phyloP scores from a whole-genome alignment of 208 protist species.

The Trypanosoma lewisi region DNA sequence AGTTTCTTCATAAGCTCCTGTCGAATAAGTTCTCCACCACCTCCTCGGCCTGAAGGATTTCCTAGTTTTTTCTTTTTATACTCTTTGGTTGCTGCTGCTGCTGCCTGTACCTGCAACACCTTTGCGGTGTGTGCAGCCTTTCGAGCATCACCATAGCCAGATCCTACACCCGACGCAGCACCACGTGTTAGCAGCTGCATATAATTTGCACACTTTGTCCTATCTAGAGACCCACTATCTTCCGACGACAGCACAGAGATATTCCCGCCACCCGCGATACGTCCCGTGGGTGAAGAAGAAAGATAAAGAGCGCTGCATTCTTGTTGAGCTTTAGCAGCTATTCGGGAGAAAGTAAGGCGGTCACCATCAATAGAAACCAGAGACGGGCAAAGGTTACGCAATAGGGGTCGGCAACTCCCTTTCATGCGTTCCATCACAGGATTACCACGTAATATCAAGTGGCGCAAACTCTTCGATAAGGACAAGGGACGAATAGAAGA shows the following conservation, averaged over 20 bases:
- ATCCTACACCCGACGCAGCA: slow-evolving; percentile 30
- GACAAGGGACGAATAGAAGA: slow-evolving; percentile 66
- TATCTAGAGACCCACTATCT: neutral
- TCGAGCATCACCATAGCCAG: slow-evolving; percentile 57
- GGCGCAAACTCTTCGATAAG: slow-evolving; percentile 54
- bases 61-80: slow-evolving; percentile 24
- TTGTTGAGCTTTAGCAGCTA: slow-evolving; percentile 37
- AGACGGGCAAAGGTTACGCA: slow-evolving; percentile 85
- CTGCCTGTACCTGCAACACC: slow-evolving; percentile 27
- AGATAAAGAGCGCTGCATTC: slow-evolving; percentile 31
- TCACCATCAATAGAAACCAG: slow-evolving; percentile 64
- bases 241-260: neutral
- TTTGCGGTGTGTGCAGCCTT: slow-evolving; percentile 34
- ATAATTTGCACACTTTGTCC: slow-evolving; percentile 39
- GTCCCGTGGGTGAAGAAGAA: slow-evolving; percentile 17
- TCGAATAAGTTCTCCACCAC: slow-evolving; percentile 38
- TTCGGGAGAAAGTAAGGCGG: slow-evolving; percentile 44
- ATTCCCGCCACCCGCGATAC: neutral
- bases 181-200: slow-evolving; percentile 73
- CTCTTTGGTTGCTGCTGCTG: slow-evolving; percentile 17
- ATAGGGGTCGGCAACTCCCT: slow-evolving; percentile 33
- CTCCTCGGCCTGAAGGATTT: slow-evolving; percentile 16
- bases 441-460: slow-evolving; percentile 76
- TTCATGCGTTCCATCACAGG: slow-evolving; percentile 46
- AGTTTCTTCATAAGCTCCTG: slow-evolving; percentile 53